Percentiles rank a stretch among this genome's conserved stretches.
phyloP scores from a whole-genome alignment of 2,329 filamentous ascomycete genomes.

The Chaetomiaceae sp. region DNA sequence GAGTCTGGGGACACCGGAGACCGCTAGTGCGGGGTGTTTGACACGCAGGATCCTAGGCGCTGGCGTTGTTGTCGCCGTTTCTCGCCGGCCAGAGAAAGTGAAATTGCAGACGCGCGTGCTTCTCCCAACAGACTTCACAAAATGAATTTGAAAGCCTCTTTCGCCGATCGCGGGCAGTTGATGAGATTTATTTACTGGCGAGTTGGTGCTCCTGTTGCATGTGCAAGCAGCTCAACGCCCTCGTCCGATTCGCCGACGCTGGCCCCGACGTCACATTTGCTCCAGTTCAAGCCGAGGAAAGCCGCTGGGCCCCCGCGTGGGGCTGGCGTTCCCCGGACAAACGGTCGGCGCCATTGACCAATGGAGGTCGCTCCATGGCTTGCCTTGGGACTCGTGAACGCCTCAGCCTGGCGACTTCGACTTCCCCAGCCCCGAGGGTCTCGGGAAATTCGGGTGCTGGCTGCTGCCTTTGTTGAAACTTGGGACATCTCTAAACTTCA shows the following conservation, averaged over 20 bases:
- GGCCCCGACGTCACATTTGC: conserved; percentile 12
- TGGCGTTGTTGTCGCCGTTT: background rate
- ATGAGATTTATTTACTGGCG: conserved; percentile 1
- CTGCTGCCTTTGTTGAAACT: no score
- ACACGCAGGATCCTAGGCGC: conserved; percentile 2
- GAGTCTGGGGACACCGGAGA: background rate
- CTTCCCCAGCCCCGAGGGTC: conserved; percentile 16
- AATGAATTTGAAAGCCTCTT: background rate
- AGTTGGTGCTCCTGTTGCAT: no score
- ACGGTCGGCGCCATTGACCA: conserved; percentile 27
- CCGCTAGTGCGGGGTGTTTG: conserved; percentile 20
- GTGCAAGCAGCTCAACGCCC: background rate
- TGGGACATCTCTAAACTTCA: no score
- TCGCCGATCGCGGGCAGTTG: background rate
- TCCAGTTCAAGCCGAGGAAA: conserved; percentile 26
- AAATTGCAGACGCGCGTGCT: background rate
- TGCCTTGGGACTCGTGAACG: background rate
- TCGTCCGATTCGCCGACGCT: background rate
- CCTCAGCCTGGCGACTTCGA: background rate
- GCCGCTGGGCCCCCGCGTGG: conserved; percentile 23
- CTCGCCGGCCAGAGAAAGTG: background rate
- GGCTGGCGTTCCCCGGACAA: conserved; percentile 21
- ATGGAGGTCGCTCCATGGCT: conserved; percentile 20
- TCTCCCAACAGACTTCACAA: background rate
- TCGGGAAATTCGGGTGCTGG: no score